These are phyloP conservation scores for Sparassis latifolia DNA, from an alignment of 1,284 basidiomycete genomes.

Conservation along the genomic window DNA sequence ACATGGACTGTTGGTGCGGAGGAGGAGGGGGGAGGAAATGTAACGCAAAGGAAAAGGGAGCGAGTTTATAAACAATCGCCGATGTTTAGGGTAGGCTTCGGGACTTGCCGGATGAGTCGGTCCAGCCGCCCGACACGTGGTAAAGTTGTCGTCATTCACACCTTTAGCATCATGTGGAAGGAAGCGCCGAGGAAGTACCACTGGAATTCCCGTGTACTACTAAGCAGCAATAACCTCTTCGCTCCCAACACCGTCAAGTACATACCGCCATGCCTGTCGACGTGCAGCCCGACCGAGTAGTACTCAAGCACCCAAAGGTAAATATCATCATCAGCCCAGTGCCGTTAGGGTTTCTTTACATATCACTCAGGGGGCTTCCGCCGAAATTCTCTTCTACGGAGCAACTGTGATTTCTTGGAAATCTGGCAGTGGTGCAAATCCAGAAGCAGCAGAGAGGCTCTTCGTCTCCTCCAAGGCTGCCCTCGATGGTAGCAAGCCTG, in stretches of 20 bases:
- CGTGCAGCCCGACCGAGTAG: slow-evolving; percentile 30
- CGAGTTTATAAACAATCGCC: not conserved
- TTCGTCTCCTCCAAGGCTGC: slow-evolving; percentile 74
- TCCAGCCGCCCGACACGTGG: no score
- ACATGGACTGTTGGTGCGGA: no score
- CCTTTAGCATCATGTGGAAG: no score
- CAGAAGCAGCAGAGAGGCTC: slow-evolving; percentile 53
- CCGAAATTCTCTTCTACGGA: slow-evolving; percentile 71
- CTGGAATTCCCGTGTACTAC: no score
- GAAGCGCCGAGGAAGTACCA: no score
- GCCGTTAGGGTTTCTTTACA: no score
- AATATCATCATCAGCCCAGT: not conserved
- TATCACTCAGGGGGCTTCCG: slow-evolving; percentile 55
- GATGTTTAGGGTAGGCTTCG: not conserved
- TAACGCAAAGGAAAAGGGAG: not conserved
- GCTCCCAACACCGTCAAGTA: not conserved
- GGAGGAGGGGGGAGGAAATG: no score
- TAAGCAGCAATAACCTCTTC: no score
- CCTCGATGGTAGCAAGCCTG: slow-evolving; percentile 67
- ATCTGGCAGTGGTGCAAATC: slow-evolving; percentile 28
- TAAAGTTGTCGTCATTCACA: no score
- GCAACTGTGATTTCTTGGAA: slow-evolving; percentile 82
- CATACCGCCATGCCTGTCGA: slow-evolving; percentile 43
- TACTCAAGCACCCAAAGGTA: slow-evolving; percentile 52
- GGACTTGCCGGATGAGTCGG: not conserved